phyloP scores from a whole-genome alignment of 768 basidiomycete genomes.

The Lanmaoa pseudosensibilis region DNA sequence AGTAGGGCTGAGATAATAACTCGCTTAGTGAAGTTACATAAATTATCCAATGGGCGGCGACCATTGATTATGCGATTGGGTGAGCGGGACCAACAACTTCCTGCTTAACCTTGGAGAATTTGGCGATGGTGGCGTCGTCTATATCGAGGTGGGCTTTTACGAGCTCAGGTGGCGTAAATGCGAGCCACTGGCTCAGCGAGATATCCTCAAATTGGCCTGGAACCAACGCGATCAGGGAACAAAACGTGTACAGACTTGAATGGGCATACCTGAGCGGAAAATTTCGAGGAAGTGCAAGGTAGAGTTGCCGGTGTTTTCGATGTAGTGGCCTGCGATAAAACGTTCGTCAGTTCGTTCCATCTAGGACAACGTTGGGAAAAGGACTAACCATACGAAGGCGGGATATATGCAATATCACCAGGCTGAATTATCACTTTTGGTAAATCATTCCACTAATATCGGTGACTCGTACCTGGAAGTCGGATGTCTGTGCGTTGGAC shows the following conservation, averaged over 20 bases:
- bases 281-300: constrained; percentile 62
- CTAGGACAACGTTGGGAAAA: not conserved
- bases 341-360: not conserved
- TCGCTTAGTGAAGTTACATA: not conserved
- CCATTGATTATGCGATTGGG: not conserved
- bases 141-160: constrained; percentile 63
- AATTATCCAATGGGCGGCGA: not conserved
- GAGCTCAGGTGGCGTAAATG: constrained; percentile 54
- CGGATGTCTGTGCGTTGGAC: constrained; percentile 41
- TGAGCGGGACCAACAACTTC: constrained; percentile 41
- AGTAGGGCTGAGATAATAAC: constrained; percentile 6
- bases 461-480: constrained; percentile 40
- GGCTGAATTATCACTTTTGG: constrained; percentile 23
- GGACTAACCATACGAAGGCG: constrained; percentile 25
- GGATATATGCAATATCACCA: constrained; percentile 29
- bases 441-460: not conserved
- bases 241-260: not conserved
- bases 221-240: not conserved
- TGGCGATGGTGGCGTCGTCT: constrained; percentile 48
- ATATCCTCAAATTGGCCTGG: constrained; percentile 54
- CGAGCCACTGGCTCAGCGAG: constrained; percentile 62
- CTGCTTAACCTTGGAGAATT: constrained; percentile 52
- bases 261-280: constrained; percentile 48
- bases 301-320: constrained; percentile 64
- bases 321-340: constrained; percentile 53